These are phyloP conservation scores for Pisolithus orientalis DNA, from an alignment of 768 basidiomycete genomes.

Conservation along the genomic window DNA sequence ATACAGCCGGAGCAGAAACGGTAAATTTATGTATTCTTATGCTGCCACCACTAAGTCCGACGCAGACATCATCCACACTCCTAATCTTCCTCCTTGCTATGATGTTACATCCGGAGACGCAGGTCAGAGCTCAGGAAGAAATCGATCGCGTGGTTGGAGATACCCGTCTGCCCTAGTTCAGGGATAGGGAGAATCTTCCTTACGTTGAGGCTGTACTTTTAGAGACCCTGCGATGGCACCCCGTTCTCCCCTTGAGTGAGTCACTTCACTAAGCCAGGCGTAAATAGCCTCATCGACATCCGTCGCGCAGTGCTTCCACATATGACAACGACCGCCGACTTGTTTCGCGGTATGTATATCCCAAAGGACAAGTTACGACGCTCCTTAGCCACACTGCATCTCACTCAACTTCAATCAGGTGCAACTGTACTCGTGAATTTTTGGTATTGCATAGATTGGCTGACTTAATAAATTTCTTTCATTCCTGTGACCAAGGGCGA, in stretches of 20 bases:
- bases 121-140: constrained; percentile 13
- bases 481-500: constrained; percentile 9
- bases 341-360: constrained; percentile 41
- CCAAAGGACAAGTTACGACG: constrained; percentile 35
- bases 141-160: constrained; percentile 14
- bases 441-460: constrained; percentile 6
- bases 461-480: background rate
- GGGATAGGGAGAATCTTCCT: constrained; percentile 12
- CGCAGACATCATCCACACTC: constrained; percentile 12
- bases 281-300: too few relatives aligned
- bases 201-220: constrained; percentile 18
- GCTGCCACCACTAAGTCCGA: too few relatives aligned
- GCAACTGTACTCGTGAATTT: constrained; percentile 16
- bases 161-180: constrained; percentile 10
- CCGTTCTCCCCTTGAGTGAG: constrained; percentile 17
- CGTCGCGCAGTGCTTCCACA: constrained; percentile 21
- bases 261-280: background rate
- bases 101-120: constrained; percentile 16
- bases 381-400: background rate
- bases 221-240: constrained; percentile 18
- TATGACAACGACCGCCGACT: constrained; percentile 30
- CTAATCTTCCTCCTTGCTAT: constrained; percentile 14
- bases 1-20: background rate
- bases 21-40: background rate
- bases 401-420: constrained; percentile 6